Evolutionary conservation across 2,329 filamentous ascomycete species (phyloP).

Genomic region (Nemania sp.): DNA sequence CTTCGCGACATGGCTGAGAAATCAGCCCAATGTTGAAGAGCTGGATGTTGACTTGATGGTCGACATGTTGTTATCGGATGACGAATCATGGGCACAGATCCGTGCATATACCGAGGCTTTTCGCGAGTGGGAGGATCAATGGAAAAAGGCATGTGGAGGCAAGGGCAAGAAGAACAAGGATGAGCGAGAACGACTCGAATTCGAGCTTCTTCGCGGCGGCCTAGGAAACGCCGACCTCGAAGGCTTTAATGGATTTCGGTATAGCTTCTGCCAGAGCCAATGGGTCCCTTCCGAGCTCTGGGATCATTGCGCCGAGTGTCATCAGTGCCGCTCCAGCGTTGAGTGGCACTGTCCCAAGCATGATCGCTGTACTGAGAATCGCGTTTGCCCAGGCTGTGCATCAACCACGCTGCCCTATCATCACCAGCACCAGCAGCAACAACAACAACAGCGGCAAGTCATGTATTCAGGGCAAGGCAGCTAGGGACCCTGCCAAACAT

Average conservation of each 20-base stretch:
- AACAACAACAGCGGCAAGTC: conserved; percentile 34
- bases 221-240: conserved; percentile 49
- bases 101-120: conserved; percentile 47
- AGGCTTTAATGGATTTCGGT: conserved; percentile 51
- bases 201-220: conserved; percentile 51
- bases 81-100: conserved; percentile 50
- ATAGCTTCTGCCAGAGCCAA: conserved; percentile 51
- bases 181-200: conserved; percentile 51
- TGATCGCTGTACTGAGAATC: conserved; percentile 48
- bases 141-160: conserved; percentile 47
- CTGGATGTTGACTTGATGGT: conserved; percentile 52
- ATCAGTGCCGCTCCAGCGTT: conserved; percentile 45
- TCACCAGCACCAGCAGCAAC: conserved; percentile 34
- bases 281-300: conserved; percentile 49
- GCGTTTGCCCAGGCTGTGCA: conserved; percentile 48
- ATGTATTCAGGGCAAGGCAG: conserved; percentile 34
- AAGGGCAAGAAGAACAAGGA: conserved; percentile 51
- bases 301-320: conserved; percentile 52
- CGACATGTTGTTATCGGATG: conserved; percentile 52
- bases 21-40: conserved; percentile 52
- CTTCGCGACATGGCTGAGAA: conserved; percentile 52
- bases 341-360: conserved; percentile 54
- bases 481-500: conserved; percentile 12
- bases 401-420: conserved; percentile 42
- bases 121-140: conserved; percentile 50